phyloP scores from a whole-genome alignment of 2,329 filamentous ascomycete genomes.

The Fusarium pseudocircinatum region DNA sequence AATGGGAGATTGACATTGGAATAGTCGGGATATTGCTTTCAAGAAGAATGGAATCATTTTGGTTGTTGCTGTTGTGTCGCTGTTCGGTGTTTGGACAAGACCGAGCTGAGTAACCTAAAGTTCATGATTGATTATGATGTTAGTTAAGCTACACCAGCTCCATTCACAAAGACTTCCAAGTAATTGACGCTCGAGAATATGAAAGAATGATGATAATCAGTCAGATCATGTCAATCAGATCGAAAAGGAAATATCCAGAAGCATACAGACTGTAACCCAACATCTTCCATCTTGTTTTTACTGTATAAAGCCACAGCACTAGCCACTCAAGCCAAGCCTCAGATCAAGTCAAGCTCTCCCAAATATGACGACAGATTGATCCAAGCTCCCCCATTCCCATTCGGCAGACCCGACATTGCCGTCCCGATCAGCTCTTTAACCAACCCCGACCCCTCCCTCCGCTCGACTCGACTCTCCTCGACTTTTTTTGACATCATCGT shows the following conservation, averaged over 20 bases:
- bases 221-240: background rate
- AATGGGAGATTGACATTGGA: background rate
- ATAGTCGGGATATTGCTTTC: background rate
- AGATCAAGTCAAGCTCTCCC: background rate
- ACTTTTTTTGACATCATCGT: slow-evolving; percentile 46
- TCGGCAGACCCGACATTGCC: slow-evolving; percentile 44
- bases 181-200: fast-evolving
- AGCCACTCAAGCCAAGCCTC: slow-evolving; percentile 8
- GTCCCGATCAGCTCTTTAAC: slow-evolving; percentile 24
- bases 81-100: slow-evolving; percentile 13
- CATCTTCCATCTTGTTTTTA: background rate
- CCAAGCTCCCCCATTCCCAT: slow-evolving; percentile 29
- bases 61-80: background rate
- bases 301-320: background rate
- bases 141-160: background rate
- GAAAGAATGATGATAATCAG: fast-evolving
- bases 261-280: background rate
- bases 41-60: background rate
- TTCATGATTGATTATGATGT: slow-evolving; percentile 6
- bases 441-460: slow-evolving; percentile 23
- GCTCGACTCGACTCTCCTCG: slow-evolving; percentile 4
- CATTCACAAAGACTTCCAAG: background rate
- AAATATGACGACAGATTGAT: background rate
- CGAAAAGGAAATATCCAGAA: background rate
- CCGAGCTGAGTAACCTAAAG: slow-evolving; percentile 5